Base-by-base conservation (phyloP, 192 early-diverging fungal species). In the Diversispora eburnea region DNA sequence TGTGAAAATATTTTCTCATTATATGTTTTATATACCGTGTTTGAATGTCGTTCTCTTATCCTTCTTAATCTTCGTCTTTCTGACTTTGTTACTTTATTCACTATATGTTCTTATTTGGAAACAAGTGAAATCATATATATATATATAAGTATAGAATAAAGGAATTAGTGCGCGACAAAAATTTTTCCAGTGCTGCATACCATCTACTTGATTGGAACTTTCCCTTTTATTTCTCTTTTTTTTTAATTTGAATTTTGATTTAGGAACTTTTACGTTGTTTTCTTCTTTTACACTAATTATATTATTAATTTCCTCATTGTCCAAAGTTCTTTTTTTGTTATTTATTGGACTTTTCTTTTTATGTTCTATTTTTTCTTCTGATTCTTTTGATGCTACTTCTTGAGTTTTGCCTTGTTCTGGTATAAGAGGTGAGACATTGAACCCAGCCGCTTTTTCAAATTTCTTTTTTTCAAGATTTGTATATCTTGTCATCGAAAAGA, bases 401-500 rank as follows among this genome's bases (percentile, higher is more conserved):
- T 77, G 20, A n/a, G 64, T 19, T 4, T 52, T 55, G 8, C 3
- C 33, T 59, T 43, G 52, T n/a, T 49, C 62, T 55, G 61, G 70
- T 46, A 52, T 19, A 22, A 84, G 49, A 0, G 82, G 79, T 12
- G 73, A 77, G 13, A 79, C 75, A 0, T 77, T 65, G 70, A 79
- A 77, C 20, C 62, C 79, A 42, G 68, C 73, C 3, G 78, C 72
- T 25, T 81, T 75, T 22, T 78, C 73, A 56, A 81, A 80, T 47
- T 80, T 73, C 60, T 81, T 82, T 39, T 80, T 70, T 42, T 79
- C 84, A 19, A 85, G 46, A 52, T 85, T 85, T 0, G 84, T 81
- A 67, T 85, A 85, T 61, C 84, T 73, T 22, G 84, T 85, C 84
- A n/a, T n/a, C n/a, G n/a, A n/a, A n/a, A n/a, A n/a, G n/a, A n/a